phyloP scores from a whole-genome alignment of 169 alveolate genomes.

The Plasmodium reichenowi region DNA sequence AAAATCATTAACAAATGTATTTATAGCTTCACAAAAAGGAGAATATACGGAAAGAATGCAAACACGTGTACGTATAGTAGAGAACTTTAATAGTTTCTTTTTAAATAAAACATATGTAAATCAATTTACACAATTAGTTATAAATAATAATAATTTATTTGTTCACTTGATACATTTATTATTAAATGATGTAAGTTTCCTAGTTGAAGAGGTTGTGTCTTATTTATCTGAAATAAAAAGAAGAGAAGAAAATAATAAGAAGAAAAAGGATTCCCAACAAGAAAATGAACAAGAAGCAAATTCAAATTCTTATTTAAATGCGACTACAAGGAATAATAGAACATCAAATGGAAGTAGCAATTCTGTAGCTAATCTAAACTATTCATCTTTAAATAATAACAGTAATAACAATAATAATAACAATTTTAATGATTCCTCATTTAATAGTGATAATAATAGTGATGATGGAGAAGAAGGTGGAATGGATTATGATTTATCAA shows the following conservation, averaged over 20 bases:
- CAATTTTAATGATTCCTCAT: conserved; percentile 13
- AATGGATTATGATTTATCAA: conserved; percentile 59
- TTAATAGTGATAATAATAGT: conserved; percentile 76
- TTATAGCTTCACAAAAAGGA: conserved; percentile 87
- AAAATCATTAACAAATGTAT: conserved; percentile 84
- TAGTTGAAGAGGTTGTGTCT: conserved; percentile 91
- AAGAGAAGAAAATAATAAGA: conserved; percentile 80
- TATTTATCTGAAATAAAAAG: conserved; percentile 89
- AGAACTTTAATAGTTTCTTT: conserved; percentile 81
- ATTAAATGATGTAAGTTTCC: conserved; percentile 88
- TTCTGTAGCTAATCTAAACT: no score
- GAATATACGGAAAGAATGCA: conserved; percentile 86
- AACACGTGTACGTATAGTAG: conserved; percentile 85
- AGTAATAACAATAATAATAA: neutral
- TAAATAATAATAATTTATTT: conserved; percentile 84
- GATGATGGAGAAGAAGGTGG: conserved; percentile 73
- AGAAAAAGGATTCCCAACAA: conserved; percentile 54
- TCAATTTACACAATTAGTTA: conserved; percentile 81
- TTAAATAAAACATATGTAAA: conserved; percentile 79
- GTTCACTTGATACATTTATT: conserved; percentile 91
- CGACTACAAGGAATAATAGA: neutral
- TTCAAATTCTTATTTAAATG: neutral
- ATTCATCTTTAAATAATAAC: neutral
- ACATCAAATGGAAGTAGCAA: neutral
- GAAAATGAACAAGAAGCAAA: conserved; percentile 32